Evolutionary conservation across 768 basidiomycete genomes (phyloP).

Genomic region (Porpolomopsis calyptriformis): DNA sequence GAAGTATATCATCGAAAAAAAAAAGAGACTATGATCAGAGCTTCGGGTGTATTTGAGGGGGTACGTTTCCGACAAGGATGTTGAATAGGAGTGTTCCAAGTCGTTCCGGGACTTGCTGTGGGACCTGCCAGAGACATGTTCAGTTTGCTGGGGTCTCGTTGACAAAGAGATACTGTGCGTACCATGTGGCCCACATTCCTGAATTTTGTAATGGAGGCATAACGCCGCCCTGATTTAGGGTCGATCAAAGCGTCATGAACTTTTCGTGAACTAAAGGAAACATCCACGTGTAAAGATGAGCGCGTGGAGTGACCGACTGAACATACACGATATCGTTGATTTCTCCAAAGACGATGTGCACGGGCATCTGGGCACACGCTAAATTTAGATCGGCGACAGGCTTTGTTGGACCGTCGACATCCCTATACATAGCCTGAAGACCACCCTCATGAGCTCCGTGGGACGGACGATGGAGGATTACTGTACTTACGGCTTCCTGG

Average conservation of each 20-base stretch:
- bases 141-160: not conserved
- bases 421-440: conserved; percentile 56
- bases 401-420: conserved; percentile 41
- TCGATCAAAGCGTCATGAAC: conserved; percentile 28
- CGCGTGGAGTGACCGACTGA: not conserved
- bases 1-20: too few species aligned
- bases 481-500: conserved; percentile 46
- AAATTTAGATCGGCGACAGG: conserved; percentile 39
- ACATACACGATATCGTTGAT: conserved; percentile 45
- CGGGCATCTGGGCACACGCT: conserved; percentile 29
- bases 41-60: not conserved
- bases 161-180: not conserved
- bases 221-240: conserved; percentile 24
- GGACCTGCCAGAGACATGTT: conserved; percentile 7
- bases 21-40: conserved; percentile 5
- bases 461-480: not conserved
- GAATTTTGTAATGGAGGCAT: conserved; percentile 23
- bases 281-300: not conserved
- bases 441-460: not conserved
- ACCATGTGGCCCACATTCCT: conserved; percentile 26
- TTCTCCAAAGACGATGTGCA: conserved; percentile 45
- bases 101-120: conserved; percentile 10
- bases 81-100: conserved; percentile 7
- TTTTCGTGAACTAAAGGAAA: conserved; percentile 20
- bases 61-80: conserved; percentile 3